Conservation (phyloP, 495 filamentous ascomycete genomes). For the Parmelia sp. region DNA sequence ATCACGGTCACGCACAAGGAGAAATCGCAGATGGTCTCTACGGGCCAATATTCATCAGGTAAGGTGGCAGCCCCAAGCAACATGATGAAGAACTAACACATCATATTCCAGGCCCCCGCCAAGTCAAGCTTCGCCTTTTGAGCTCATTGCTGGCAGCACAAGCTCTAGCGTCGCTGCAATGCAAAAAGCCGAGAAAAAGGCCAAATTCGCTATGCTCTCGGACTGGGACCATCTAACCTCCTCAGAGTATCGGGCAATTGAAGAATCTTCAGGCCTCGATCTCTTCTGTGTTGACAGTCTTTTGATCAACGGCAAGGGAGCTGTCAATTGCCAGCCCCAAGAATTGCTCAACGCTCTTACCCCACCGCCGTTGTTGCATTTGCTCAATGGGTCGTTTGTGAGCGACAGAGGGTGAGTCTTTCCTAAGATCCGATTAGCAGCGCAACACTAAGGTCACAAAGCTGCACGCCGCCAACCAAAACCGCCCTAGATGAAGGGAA, state of each 20-base stretch:
- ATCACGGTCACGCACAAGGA: conserved; percentile 46
- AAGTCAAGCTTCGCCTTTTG: conserved; percentile 39
- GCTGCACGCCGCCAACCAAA: conserved; percentile 18
- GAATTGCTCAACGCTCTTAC: conserved; percentile 22
- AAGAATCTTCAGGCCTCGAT: conserved; percentile 29
- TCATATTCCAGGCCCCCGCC: conserved; percentile 32
- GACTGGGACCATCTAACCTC: conserved; percentile 52
- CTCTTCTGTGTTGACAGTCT: conserved; percentile 34
- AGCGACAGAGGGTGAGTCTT: conserved; percentile 12
- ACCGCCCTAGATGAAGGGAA: conserved; percentile 1
- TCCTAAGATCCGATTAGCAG: conserved; percentile 1
- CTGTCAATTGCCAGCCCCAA: conserved; percentile 32
- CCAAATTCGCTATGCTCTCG: conserved; percentile 44
- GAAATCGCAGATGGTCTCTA: conserved; percentile 49
- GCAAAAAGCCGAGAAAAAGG: conserved; percentile 38
- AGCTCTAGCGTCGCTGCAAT: conserved; percentile 38
- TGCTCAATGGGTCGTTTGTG: conserved; percentile 7
- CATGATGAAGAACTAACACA: neutral
- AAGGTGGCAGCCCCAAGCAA: neutral
- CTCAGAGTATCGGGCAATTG: conserved; percentile 37
- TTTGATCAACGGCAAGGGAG: conserved; percentile 41
- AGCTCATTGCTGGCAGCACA: conserved; percentile 37
- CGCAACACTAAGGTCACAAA: conserved; percentile 13
- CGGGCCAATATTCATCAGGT: conserved; percentile 45
- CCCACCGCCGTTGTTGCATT: conserved; percentile 3